Evolutionary conservation across 2,329 filamentous ascomycete species (phyloP).

Genomic region (Juglanconis sp.): DNA sequence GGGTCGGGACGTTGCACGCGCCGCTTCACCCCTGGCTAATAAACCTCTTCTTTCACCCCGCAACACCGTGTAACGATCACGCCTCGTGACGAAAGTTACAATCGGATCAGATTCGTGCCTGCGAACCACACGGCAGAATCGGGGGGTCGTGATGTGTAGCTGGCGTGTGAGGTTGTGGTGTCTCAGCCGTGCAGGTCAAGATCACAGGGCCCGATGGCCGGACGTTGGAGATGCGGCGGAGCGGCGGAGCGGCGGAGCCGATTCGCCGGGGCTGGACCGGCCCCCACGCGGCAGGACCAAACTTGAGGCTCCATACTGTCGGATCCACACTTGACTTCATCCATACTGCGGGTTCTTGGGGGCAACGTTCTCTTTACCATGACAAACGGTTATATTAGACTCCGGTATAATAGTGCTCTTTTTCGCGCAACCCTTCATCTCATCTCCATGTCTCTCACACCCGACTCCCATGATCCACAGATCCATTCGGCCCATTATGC

Average conservation of each 20-base stretch:
- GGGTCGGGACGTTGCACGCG: not conserved
- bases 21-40: not conserved
- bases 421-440: not conserved
- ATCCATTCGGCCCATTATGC: constrained; percentile 24
- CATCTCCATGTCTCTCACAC: not conserved
- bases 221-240: not conserved
- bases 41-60: not conserved
- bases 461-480: not conserved
- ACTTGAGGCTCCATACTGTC: not conserved
- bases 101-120: not conserved
- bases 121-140: not conserved
- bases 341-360: not conserved
- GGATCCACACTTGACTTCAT: not conserved
- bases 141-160: constrained; percentile 5
- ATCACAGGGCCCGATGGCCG: not conserved
- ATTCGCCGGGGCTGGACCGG: not conserved
- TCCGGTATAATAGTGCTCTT: not conserved
- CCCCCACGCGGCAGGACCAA: not conserved
- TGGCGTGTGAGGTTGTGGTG: constrained; percentile 1
- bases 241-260: not conserved
- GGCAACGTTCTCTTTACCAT: not conserved
- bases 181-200: not conserved
- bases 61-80: not conserved
- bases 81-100: not conserved
- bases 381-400: too few species aligned